Conservation (phyloP, 2,329 filamentous ascomycete species). For the Cadophora gregata region DNA sequence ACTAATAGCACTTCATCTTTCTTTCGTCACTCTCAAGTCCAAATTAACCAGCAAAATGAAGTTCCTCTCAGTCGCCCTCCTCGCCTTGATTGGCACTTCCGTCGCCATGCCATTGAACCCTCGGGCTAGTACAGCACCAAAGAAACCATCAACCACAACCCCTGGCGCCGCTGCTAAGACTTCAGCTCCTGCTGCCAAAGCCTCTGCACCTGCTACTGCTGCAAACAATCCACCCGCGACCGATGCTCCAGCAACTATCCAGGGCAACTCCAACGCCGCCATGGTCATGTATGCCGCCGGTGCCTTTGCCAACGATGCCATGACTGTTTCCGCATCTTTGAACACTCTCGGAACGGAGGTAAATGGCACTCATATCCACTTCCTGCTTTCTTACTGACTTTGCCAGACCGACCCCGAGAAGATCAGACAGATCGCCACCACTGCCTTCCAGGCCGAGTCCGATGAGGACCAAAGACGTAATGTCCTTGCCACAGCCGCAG, state of each 20-base stretch:
- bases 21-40: neutral
- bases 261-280: slow-evolving; percentile 15
- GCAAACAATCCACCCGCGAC: neutral
- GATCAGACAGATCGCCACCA: slow-evolving; percentile 33
- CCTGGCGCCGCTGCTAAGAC: neutral
- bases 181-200: neutral
- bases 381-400: neutral
- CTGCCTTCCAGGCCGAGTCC: slow-evolving; percentile 37
- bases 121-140: slow-evolving; percentile 4
- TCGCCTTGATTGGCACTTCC: slow-evolving; percentile 9
- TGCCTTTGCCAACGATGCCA: slow-evolving; percentile 38
- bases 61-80: slow-evolving; percentile 6
- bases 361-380: neutral
- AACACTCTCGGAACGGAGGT: slow-evolving; percentile 30
- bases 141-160: neutral
- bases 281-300: slow-evolving; percentile 31
- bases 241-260: neutral
- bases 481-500: slow-evolving; percentile 35
- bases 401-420: slow-evolving; percentile 23
- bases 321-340: slow-evolving; percentile 37
- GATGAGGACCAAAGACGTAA: slow-evolving; percentile 38
- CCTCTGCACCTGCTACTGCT: neutral
- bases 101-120: neutral
- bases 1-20: neutral
- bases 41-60: neutral